phyloP scores from a whole-genome alignment of 2,329 filamentous ascomycete species.

The Nemania sp. region DNA sequence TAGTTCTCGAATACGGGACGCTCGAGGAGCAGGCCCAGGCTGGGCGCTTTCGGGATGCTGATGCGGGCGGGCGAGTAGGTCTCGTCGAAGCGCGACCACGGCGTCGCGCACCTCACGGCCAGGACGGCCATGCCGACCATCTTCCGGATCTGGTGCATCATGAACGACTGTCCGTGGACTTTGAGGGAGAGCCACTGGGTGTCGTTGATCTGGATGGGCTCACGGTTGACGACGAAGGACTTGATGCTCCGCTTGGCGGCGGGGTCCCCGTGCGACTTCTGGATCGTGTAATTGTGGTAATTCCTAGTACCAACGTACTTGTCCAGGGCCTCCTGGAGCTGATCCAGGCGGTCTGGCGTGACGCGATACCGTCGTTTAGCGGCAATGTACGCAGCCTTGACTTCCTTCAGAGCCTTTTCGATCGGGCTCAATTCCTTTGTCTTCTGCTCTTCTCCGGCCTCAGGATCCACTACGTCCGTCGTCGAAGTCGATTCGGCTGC shows the following conservation, averaged over 20 bases:
- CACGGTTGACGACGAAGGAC: conserved; percentile 78
- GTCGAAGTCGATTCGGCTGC: conserved; percentile 26
- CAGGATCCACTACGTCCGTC: conserved; percentile 14
- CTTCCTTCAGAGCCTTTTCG: conserved; percentile 69
- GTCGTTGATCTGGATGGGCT: conserved; percentile 82
- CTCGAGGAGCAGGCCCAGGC: conserved; percentile 85
- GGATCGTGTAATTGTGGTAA: conserved; percentile 97
- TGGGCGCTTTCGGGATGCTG: conserved; percentile 91
- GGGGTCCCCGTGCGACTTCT: conserved; percentile 79
- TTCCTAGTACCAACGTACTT: conserved; percentile 84
- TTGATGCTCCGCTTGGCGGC: conserved; percentile 91
- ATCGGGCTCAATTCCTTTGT: conserved; percentile 55
- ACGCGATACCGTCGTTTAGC: conserved; percentile 88
- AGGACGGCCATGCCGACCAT: conserved; percentile 95
- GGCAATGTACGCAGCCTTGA: conserved; percentile 80
- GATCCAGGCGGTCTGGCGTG: conserved; percentile 68
- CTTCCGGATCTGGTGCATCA: conserved; percentile 99
- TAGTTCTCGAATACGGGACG: conserved; percentile 89
- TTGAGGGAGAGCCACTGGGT: conserved; percentile 96
- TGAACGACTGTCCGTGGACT: conserved; percentile 97
- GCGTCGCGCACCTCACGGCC: conserved; percentile 81
- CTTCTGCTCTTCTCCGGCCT: conserved; percentile 34
- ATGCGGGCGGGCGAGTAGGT: conserved; percentile 75
- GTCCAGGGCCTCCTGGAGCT: conserved; percentile 75
- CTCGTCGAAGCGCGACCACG: conserved; percentile 70